A percentile compares a stretch with the other conserved stretches of the same genome.
phyloP scores from a whole-genome alignment of 2,329 filamentous ascomycete species.

The Neobulgaria alba region DNA sequence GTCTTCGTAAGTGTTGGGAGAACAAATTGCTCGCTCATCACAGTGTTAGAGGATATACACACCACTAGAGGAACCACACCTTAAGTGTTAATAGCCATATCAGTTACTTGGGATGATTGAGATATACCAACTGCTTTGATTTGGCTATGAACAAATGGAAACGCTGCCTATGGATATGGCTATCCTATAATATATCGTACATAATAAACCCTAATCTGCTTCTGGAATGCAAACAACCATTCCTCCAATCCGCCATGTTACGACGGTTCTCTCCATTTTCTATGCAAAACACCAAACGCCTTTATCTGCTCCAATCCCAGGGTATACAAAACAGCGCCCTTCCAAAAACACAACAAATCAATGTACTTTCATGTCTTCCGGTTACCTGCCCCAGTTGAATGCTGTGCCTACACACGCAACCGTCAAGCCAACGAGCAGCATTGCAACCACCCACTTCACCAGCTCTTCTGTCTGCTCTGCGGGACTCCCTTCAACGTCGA shows the following conservation, averaged over 20 bases:
- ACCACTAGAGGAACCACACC: no score
- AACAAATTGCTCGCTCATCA: no score
- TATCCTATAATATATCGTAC: no score
- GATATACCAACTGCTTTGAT: no score
- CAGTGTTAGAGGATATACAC: no score
- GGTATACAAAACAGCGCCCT: neutral
- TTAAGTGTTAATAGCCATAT: no score
- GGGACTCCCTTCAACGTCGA: slow-evolving; percentile 15
- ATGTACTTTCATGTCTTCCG: no score
- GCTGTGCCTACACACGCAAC: slow-evolving; percentile 22
- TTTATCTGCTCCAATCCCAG: neutral
- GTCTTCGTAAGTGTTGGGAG: no score
- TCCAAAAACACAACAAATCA: no score
- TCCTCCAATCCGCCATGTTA: neutral
- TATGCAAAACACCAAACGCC: neutral
- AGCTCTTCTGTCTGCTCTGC: slow-evolving; percentile 22
- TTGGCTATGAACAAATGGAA: no score
- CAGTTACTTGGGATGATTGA: no score
- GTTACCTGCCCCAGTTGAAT: slow-evolving; percentile 21
- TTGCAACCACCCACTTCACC: slow-evolving; percentile 25
- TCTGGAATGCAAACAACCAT: neutral
- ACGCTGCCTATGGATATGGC: no score
- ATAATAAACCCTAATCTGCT: neutral
- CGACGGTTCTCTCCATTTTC: neutral
- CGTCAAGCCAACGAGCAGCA: slow-evolving; percentile 23